Evolutionary conservation across 345 rosid species (phyloP).

Genomic region (Citrus maxima): DNA sequence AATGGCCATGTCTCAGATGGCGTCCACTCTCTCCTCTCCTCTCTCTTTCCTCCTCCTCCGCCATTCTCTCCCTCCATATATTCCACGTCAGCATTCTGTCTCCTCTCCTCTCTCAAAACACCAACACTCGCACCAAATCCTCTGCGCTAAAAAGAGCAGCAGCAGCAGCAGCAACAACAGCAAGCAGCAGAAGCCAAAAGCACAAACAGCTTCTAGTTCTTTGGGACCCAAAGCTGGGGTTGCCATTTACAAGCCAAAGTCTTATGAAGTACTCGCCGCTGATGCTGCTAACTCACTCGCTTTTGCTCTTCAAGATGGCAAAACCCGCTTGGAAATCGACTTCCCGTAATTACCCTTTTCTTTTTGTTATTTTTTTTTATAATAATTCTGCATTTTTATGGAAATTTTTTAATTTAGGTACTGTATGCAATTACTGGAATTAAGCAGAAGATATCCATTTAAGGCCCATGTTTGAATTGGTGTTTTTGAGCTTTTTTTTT

Average conservation of each 20-base stretch:
- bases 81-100: background rate
- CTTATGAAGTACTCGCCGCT: slow-evolving; percentile 70
- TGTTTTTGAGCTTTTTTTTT: background rate
- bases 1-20: slow-evolving; percentile 30
- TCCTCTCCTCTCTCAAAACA: slow-evolving; percentile 1
- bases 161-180: background rate
- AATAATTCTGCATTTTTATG: background rate
- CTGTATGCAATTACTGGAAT: too few relatives aligned
- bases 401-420: too few relatives aligned
- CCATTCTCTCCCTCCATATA: background rate
- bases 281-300: slow-evolving; percentile 84
- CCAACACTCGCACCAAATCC: slow-evolving; percentile 14
- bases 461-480: background rate
- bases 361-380: background rate
- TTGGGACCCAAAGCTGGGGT: slow-evolving; percentile 58
- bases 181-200: slow-evolving; percentile 10
- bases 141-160: slow-evolving; percentile 23
- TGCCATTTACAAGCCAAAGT: slow-evolving; percentile 80
- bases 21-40: slow-evolving; percentile 8
- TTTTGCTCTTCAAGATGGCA: slow-evolving; percentile 70
- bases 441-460: too few relatives aligned
- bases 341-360: slow-evolving; percentile 56
- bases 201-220: slow-evolving; percentile 21
- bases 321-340: slow-evolving; percentile 79
- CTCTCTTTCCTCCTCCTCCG: slow-evolving; percentile 9